Conservation (phyloP, 2,329 filamentous ascomycete species). For the Aspergillus sp. region DNA sequence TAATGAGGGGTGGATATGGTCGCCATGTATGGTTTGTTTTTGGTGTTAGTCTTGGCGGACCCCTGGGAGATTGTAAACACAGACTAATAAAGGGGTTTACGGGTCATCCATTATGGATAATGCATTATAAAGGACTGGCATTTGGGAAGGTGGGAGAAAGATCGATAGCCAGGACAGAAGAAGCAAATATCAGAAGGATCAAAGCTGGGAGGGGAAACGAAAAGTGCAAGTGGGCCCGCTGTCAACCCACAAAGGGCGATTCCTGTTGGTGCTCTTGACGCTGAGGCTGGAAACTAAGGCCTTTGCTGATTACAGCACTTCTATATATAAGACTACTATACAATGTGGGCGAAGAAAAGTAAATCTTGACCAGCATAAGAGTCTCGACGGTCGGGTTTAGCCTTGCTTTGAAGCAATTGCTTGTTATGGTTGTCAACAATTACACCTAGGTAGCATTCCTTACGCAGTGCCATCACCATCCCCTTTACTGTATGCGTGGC, state of each 20-base stretch:
- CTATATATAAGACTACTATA: not conserved
- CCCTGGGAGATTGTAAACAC: not conserved
- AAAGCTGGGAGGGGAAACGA: not conserved
- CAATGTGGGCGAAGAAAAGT: not conserved
- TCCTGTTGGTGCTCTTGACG: constrained; percentile 6
- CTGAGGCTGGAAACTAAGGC: constrained; percentile 3
- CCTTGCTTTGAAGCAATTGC: not conserved
- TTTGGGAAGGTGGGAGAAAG: not conserved
- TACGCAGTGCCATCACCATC: not conserved
- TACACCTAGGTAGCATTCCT: not conserved
- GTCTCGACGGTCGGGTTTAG: not conserved
- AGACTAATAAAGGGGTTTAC: not conserved
- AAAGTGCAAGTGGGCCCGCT: not conserved
- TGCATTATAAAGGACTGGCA: not conserved
- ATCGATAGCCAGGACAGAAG: not conserved
- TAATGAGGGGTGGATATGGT: not conserved
- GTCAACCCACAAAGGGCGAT: not conserved
- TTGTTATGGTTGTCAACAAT: not conserved
- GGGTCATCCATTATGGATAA: not conserved
- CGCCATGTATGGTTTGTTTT: not conserved
- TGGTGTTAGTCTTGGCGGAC: not conserved
- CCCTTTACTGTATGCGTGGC: not conserved
- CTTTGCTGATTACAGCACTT: not conserved
- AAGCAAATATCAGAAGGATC: not conserved
- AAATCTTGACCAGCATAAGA: not conserved